These are phyloP conservation scores for Zygosaccharomyces bailii DNA, from an alignment of 805 yeast species.

Conservation along the genomic window DNA sequence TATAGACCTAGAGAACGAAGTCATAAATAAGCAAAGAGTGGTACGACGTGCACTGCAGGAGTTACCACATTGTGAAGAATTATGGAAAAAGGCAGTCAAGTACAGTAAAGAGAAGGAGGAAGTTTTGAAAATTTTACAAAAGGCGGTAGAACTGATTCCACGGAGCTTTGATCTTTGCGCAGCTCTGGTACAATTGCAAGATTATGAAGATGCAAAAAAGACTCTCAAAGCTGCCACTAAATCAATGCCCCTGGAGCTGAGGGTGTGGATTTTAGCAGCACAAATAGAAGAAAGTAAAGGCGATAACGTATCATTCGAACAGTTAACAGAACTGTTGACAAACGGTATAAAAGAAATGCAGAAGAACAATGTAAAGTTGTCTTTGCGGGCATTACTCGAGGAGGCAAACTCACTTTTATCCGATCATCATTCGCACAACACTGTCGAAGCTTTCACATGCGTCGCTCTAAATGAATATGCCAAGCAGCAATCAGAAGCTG, in stretches of 20 bases:
- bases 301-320: slow-evolving; percentile 43
- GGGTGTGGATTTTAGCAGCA: slow-evolving; percentile 68
- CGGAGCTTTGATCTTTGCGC: slow-evolving; percentile 63
- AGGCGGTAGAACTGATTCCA: slow-evolving; percentile 71
- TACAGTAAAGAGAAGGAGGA: slow-evolving; percentile 53
- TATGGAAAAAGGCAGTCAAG: slow-evolving; percentile 70
- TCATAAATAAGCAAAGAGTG: slow-evolving; percentile 49
- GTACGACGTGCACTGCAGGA: slow-evolving; percentile 69
- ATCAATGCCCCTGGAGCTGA: slow-evolving; percentile 43
- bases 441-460: slow-evolving; percentile 55
- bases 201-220: slow-evolving; percentile 47
- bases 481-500: slow-evolving; percentile 21
- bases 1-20: slow-evolving; percentile 58
- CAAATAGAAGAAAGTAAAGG: slow-evolving; percentile 56
- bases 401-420: slow-evolving; percentile 54
- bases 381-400: slow-evolving; percentile 49
- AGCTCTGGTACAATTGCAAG: slow-evolving; percentile 45
- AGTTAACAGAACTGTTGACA: slow-evolving; percentile 20
- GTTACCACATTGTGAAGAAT: slow-evolving; percentile 49
- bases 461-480: slow-evolving; percentile 38
- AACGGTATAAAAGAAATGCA: slow-evolving; percentile 49
- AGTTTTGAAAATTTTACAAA: slow-evolving; percentile 50
- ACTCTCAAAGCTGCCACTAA: slow-evolving; percentile 61
- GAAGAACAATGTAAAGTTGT: slow-evolving; percentile 39
- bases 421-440: slow-evolving; percentile 40